A percentile compares a stretch with the other conserved stretches of the same genome.
Evolutionary conservation across 2,329 filamentous ascomycete species (phyloP).

Genomic region (Aspergillus calidoustus): DNA sequence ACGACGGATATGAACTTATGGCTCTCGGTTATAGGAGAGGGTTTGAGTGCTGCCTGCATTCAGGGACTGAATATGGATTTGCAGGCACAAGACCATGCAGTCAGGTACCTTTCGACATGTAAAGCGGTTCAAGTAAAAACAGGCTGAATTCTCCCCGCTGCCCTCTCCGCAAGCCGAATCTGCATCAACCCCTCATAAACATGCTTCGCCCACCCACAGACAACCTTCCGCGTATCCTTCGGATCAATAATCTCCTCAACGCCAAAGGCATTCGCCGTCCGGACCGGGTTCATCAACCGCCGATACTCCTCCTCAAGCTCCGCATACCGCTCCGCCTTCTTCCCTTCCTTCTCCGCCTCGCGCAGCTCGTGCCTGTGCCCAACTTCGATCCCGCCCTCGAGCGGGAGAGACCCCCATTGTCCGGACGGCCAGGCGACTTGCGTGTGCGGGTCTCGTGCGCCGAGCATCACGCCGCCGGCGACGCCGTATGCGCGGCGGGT

Average conservation of each 20-base stretch:
- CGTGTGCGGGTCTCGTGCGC: slow-evolving; percentile 64
- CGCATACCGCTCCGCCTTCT: slow-evolving; percentile 57
- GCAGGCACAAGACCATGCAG: not conserved
- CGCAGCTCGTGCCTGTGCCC: slow-evolving; percentile 64
- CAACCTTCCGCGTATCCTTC: slow-evolving; percentile 60
- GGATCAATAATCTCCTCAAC: slow-evolving; percentile 70
- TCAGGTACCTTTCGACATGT: not conserved
- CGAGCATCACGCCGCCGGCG: slow-evolving; percentile 67
- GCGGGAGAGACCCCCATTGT: slow-evolving; percentile 65
- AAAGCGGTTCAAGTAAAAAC: slow-evolving; percentile 35
- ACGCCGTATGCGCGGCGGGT: slow-evolving; percentile 66
- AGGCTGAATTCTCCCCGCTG: slow-evolving; percentile 49
- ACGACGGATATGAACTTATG: not conserved
- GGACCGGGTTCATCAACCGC: slow-evolving; percentile 66
- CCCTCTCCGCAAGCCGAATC: slow-evolving; percentile 51
- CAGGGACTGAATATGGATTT: not conserved
- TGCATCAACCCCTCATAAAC: slow-evolving; percentile 60
- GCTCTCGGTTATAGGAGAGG: not conserved
- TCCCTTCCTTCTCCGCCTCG: slow-evolving; percentile 57
- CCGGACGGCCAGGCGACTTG: slow-evolving; percentile 68
- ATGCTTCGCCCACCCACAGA: slow-evolving; percentile 60
- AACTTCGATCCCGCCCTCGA: slow-evolving; percentile 69
- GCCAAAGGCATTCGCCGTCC: slow-evolving; percentile 67
- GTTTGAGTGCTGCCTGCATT: not conserved
- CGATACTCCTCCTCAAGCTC: slow-evolving; percentile 65